Evolutionary conservation across 257 asterid genomes (phyloP).

Genomic region (Solanum chiquidenum): DNA sequence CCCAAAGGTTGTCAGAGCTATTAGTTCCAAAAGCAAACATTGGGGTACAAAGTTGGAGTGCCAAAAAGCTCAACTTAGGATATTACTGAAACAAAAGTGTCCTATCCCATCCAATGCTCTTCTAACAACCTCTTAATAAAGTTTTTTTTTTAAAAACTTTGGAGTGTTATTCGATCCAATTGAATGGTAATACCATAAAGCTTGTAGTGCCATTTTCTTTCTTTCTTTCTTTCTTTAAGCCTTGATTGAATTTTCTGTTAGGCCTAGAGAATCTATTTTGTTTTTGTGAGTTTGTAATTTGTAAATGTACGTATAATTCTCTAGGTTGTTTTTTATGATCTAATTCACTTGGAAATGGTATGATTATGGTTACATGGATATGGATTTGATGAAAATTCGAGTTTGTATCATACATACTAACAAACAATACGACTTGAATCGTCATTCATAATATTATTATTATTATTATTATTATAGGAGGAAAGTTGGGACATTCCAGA

Average conservation of each 20-base stretch:
- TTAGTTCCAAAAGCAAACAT: slow-evolving; percentile 62
- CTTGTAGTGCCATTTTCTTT: background rate
- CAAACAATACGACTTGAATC: background rate
- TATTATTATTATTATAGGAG: too few species aligned
- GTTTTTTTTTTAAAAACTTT: background rate
- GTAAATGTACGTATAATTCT: background rate
- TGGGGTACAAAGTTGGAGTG: slow-evolving; percentile 60
- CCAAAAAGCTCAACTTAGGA: slow-evolving; percentile 72
- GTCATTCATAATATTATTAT: too few species aligned
- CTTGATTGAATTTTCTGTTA: background rate
- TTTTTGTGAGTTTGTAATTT: background rate
- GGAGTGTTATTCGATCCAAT: slow-evolving; percentile 6
- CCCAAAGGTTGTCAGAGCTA: slow-evolving; percentile 62
- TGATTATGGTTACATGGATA: background rate
- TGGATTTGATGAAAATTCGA: background rate
- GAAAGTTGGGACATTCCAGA: background rate
- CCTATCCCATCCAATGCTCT: slow-evolving; percentile 29
- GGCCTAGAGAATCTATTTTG: background rate
- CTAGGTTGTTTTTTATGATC: background rate
- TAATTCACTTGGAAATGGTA: background rate
- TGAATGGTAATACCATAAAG: slow-evolving; percentile 13
- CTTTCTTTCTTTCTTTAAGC: background rate
- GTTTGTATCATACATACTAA: background rate
- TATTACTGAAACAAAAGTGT: slow-evolving; percentile 49
- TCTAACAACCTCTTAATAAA: slow-evolving; percentile 20